Base-by-base conservation (phyloP, 805 yeast species). In the Hanseniaspora nectarophila region DNA sequence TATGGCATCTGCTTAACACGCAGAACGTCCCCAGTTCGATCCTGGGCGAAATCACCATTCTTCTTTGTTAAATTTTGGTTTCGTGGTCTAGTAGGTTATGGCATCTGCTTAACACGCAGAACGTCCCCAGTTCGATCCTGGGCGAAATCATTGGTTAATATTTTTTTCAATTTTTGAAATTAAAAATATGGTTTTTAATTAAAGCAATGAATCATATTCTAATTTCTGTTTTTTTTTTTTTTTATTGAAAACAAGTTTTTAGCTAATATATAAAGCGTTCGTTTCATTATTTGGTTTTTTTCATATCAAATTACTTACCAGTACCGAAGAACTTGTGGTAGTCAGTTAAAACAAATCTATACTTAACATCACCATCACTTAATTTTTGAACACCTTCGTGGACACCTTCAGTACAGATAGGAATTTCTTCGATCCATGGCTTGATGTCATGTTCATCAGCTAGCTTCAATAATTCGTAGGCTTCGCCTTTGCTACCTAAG, bases 121-220 rank as follows among this genome's bases (percentile, higher is more conserved):
- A 85, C 89, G 97, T 90, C 97, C 96, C 97, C 97, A 88, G 97
- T 90, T 90, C 97, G 96, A 90, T 87, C 97, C 97, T 89, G 97
- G 97, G 97, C 89, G 83, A 81, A 86, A 82, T 87, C 97, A 89
- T 60, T 66, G 65, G 66, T 55, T 57, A 50, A 57, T 43, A 33
- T 33, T 32, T 43, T 28, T 32, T 44, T 23, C 12, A 35, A 20
- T 35, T 16, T 45, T 43, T 37, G 29, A 26, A 31, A 21, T 33
- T 28, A 37, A 21, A 38, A 31, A 26, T 12, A n/a, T n/a, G n/a
- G 8, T 32, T n/a, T n/a, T 32, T 32, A 32, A 32, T 37, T 31
- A 44, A 28, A 29, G 10, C 15, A 32, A 9, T 13, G 9, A 8
- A 6, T 38, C 8, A n/a, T n/a, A n/a, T n/a, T n/a, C n/a, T n/a